Evolutionary conservation across 1,139 yeast species (phyloP).

Genomic region (Geotrichum reessii): DNA sequence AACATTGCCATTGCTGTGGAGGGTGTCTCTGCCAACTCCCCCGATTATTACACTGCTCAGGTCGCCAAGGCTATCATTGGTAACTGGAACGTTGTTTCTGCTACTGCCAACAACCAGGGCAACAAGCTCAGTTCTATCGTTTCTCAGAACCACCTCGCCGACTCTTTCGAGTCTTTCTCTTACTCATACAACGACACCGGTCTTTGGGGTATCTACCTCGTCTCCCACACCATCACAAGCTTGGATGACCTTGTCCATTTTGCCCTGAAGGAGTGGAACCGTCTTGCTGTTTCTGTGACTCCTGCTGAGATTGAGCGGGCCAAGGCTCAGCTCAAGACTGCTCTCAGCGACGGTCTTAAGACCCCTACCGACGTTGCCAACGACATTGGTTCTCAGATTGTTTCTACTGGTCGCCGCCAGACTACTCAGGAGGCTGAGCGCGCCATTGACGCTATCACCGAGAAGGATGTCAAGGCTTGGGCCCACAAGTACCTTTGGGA

Average conservation of each 20-base stretch:
- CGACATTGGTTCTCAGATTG: slow-evolving; percentile 94
- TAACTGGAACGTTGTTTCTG: slow-evolving; percentile 92
- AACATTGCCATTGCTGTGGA: slow-evolving; percentile 94
- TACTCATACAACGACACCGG: slow-evolving; percentile 97
- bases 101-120: slow-evolving; percentile 81
- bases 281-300: slow-evolving; percentile 74
- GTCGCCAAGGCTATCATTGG: slow-evolving; percentile 97
- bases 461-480: slow-evolving; percentile 78
- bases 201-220: slow-evolving; percentile 90
- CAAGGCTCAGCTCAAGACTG: slow-evolving; percentile 90
- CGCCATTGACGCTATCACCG: slow-evolving; percentile 72
- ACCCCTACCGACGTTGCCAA: slow-evolving; percentile 95
- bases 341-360: slow-evolving; percentile 78
- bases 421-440: slow-evolving; percentile 90
- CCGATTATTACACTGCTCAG: slow-evolving; percentile 89
- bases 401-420: slow-evolving; percentile 85
- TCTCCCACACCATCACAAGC: slow-evolving; percentile 66
- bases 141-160: slow-evolving; percentile 74
- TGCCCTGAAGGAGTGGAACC: slow-evolving; percentile 79
- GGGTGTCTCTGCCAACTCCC: slow-evolving; percentile 95
- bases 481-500: slow-evolving; percentile 75
- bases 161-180: slow-evolving; percentile 92
- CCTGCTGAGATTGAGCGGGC: slow-evolving; percentile 90
- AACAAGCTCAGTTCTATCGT: slow-evolving; percentile 76
- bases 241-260: slow-evolving; percentile 67